Evolutionary conservation across 768 basidiomycete genomes (phyloP).

Genomic region (Lentinula raphanica): DNA sequence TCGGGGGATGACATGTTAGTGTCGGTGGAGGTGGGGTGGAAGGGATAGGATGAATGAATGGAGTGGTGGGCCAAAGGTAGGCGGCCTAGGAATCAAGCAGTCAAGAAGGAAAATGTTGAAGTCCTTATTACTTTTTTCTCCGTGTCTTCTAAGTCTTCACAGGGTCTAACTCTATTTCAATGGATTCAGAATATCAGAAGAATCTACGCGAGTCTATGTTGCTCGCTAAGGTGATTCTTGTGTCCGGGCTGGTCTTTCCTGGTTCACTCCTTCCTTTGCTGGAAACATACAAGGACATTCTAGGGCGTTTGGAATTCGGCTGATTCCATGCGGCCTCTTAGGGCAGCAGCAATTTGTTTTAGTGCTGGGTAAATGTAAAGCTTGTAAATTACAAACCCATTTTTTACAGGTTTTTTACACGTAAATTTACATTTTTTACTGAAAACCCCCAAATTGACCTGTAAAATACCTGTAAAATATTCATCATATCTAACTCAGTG

Average conservation of each 20-base stretch:
- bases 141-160: neutral
- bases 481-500: too few relatives aligned
- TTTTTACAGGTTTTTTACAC: too few relatives aligned
- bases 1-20: neutral
- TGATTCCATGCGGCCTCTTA: neutral
- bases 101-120: neutral
- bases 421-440: too few relatives aligned
- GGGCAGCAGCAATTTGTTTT: neutral
- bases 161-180: neutral
- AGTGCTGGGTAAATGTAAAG: too few relatives aligned
- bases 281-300: neutral
- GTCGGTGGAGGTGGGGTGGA: neutral
- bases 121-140: neutral
- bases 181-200: neutral
- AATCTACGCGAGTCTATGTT: neutral
- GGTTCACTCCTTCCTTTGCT: neutral
- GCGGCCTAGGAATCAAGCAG: neutral
- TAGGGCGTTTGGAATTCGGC: neutral
- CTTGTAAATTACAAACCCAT: too few relatives aligned
- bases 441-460: too few relatives aligned
- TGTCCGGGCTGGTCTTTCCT: neutral
- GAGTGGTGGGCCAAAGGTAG: neutral
- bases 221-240: neutral
- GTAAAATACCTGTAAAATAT: too few relatives aligned
- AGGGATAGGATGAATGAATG: neutral